Percentiles rank a stretch among this genome's conserved stretches.
Conservation (phyloP, 2,329 filamentous ascomycete species). For the Fusarium denticulatum region DNA sequence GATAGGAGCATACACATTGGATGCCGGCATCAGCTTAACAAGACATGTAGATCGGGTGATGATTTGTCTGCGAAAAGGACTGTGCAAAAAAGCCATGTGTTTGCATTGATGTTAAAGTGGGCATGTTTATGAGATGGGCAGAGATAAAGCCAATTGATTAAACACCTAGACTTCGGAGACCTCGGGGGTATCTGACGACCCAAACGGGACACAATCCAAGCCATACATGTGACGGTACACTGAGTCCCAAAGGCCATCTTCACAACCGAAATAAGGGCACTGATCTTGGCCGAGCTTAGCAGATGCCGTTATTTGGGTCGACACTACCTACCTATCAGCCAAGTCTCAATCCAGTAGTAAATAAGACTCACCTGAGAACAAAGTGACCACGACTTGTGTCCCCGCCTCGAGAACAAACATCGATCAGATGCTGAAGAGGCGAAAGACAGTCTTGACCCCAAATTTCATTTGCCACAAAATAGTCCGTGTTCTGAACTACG, state of each 20-base stretch:
- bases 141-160: fast-evolving
- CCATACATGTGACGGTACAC: neutral
- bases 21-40: neutral
- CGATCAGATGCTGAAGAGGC: neutral
- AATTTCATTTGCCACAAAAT: no score
- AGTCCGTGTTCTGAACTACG: neutral
- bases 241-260: neutral
- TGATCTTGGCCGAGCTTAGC: neutral
- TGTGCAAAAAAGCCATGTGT: neutral
- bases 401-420: neutral
- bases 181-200: neutral
- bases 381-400: neutral
- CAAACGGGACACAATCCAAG: neutral
- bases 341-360: neutral
- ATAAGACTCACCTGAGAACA: neutral
- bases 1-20: no score
- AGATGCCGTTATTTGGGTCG: neutral
- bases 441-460: no score
- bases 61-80: neutral
- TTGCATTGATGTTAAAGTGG: neutral
- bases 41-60: neutral
- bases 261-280: neutral
- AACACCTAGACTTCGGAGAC: neutral
- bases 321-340: neutral
- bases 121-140: neutral